Evolutionary conservation across 495 filamentous ascomycete genomes (phyloP).

Genomic region (Paragyromitra xinjiangensis): DNA sequence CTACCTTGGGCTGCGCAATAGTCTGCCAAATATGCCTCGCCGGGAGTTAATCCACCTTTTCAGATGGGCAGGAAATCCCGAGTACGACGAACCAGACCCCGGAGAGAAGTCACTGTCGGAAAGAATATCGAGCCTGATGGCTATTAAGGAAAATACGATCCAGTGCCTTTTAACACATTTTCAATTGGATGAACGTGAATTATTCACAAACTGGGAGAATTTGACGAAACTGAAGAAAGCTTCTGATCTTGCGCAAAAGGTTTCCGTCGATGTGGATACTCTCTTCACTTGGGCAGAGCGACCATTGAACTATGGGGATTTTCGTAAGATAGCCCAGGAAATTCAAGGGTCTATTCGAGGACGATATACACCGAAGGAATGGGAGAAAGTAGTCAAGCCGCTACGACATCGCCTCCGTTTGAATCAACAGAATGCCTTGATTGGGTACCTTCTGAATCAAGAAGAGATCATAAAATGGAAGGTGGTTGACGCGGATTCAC

Average conservation of each 20-base stretch:
- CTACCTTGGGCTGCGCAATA: conserved; percentile 35
- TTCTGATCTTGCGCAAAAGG: conserved; percentile 13
- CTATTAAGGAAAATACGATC: not conserved
- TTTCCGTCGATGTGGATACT: conserved; percentile 8
- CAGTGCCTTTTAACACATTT: conserved; percentile 19
- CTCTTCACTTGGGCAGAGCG: conserved; percentile 31
- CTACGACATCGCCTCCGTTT: conserved; percentile 32
- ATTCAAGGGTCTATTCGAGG: conserved; percentile 8
- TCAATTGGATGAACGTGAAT: not conserved
- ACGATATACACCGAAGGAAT: not conserved
- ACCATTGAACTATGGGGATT: not conserved
- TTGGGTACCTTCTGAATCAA: conserved; percentile 48
- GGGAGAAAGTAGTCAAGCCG: conserved; percentile 37
- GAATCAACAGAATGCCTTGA: conserved; percentile 48
- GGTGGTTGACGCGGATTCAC: conserved; percentile 48
- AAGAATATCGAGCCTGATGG: not conserved
- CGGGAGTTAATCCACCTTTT: conserved; percentile 43
- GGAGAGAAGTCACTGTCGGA: conserved; percentile 7
- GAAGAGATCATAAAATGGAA: not conserved
- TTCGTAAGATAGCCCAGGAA: not conserved
- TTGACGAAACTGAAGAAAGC: conserved; percentile 28
- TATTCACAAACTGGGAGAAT: not conserved
- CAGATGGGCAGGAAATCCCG: conserved; percentile 24
- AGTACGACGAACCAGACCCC: not conserved
- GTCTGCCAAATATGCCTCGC: conserved; percentile 10